Conservation (phyloP, 1,284 basidiomycete genomes). For the Paramarasmius palmivorus region DNA sequence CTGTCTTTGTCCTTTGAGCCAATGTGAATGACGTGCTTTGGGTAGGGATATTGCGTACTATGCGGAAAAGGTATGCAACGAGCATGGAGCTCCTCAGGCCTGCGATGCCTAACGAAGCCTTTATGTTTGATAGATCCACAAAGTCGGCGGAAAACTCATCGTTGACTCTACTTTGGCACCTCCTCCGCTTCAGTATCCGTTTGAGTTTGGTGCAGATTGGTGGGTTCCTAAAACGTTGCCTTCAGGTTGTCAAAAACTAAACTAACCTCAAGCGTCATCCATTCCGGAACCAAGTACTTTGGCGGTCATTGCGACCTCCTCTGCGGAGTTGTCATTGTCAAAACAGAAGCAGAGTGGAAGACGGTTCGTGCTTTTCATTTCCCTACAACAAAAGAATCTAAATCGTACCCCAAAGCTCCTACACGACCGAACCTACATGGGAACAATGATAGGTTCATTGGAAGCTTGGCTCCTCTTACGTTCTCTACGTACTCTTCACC, state of each 20-base stretch:
- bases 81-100: too few relatives aligned
- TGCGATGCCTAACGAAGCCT: too few relatives aligned
- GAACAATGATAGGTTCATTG: constrained; percentile 75
- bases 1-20: too few relatives aligned
- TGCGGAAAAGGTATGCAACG: constrained; percentile 73
- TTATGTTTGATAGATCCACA: constrained; percentile 56
- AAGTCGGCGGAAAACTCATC: constrained; percentile 68
- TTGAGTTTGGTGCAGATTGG: constrained; percentile 80
- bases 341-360: constrained; percentile 64
- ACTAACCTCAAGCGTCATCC: constrained; percentile 35
- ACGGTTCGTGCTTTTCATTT: constrained; percentile 38
- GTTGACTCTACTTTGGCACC: constrained; percentile 91
- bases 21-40: too few relatives aligned
- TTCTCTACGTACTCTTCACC: constrained; percentile 81
- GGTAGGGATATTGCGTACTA: constrained; percentile 80
- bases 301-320: constrained; percentile 90
- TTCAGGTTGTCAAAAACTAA: too few relatives aligned
- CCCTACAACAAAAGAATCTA: background rate
- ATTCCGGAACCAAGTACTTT: constrained; percentile 82
- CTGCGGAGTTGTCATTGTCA: constrained; percentile 78
- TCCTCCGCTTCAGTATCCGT: constrained; percentile 86
- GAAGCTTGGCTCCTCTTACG: constrained; percentile 89
- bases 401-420: constrained; percentile 49
- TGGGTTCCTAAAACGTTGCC: constrained; percentile 17
- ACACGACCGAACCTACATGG: constrained; percentile 66